Evolutionary conservation across 139 green algal species (phyloP), one percentile per base, ranked within the genome.

Genomic region (Auxenochlorella pyrenoidosa): DNA sequence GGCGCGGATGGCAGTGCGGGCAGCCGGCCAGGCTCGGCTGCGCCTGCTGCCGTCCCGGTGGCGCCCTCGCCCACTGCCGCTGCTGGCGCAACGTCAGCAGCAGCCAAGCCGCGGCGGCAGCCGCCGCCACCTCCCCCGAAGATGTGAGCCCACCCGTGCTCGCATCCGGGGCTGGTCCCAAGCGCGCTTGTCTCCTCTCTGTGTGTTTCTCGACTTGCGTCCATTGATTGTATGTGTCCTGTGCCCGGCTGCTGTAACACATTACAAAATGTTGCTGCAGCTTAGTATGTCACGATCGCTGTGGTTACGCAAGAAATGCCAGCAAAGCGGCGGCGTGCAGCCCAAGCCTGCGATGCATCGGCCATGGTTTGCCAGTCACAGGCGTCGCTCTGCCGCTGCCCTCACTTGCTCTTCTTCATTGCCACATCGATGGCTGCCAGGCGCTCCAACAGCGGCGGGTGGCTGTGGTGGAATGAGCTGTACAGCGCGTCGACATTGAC

Each of bases 361-460:
- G 47, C 47, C 47, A 54, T 6, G 47, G 10, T 54, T 10, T 6
- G 8, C 47, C 47, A 54, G 54, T 24, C 22, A 43, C n/a, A 30
- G 63, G 26, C 28, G 28, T 15, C 28, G 63, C 2, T 38, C 24
- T 54, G 26, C 16, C 40, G 40, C 40, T 36, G 44, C n/a, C n/a
- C 40, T 85, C 80, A 85, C 32, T 70, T 24, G 10, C 34, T 60
- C 89, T 94, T 94, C 82, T 93, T 93, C 22, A 86, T 43, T 6
- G 51, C 78, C 0, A n/a, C 68, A 51, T 96, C 88, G 38, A 99
- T 96, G 38, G 95, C 96, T 38, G 30, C 75, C 51, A 99, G 90
- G 0, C 96, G 85, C 86, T 99, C 95, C 30, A 92, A 79, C 34
- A 99, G 91, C 21, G 94, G 94, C 36, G 96, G 96, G 88, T 99